Conservation (phyloP, 2,329 filamentous ascomycete genomes). For the Monosporascus sp. region DNA sequence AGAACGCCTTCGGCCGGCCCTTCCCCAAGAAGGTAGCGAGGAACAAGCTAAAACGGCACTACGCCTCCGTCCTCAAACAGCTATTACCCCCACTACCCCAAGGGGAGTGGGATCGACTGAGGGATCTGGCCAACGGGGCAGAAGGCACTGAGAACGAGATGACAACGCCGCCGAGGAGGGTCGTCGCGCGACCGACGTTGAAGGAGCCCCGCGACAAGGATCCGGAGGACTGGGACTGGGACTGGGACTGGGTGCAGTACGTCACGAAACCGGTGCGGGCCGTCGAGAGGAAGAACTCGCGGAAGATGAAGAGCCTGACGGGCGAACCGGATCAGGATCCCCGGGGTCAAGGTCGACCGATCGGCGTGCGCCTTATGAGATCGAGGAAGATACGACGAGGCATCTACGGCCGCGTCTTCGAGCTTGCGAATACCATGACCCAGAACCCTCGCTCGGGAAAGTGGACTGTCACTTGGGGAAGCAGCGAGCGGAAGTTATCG, state of each 20-base stretch:
- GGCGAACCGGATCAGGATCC: slow-evolving; percentile 32
- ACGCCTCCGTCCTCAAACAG: slow-evolving; percentile 37
- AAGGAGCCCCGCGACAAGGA: background rate
- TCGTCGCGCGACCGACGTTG: slow-evolving; percentile 17
- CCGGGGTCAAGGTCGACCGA: slow-evolving; percentile 23
- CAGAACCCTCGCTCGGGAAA: slow-evolving; percentile 19
- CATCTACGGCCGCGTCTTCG: slow-evolving; percentile 34
- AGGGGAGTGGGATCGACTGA: slow-evolving; percentile 51
- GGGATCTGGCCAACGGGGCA: slow-evolving; percentile 37
- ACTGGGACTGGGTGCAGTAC: slow-evolving; percentile 41
- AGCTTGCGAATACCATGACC: slow-evolving; percentile 29
- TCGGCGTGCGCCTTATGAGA: slow-evolving; percentile 29
- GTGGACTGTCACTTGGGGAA: slow-evolving; percentile 42
- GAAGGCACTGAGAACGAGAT: slow-evolving; percentile 29
- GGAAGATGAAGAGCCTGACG: slow-evolving; percentile 29
- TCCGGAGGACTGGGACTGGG: slow-evolving; percentile 22
- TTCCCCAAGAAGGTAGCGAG: slow-evolving; percentile 31
- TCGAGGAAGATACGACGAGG: slow-evolving; percentile 38
- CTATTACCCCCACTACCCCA: slow-evolving; percentile 49
- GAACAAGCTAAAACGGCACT: slow-evolving; percentile 43
- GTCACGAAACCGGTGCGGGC: slow-evolving; percentile 32
- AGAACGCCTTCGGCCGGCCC: slow-evolving; percentile 46
- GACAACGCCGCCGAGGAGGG: slow-evolving; percentile 31
- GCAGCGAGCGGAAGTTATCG: slow-evolving; percentile 18
- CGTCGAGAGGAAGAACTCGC: slow-evolving; percentile 32